These are phyloP conservation scores for Ophiorrhiza pumila DNA, from an alignment of 257 asterid genomes.

Conservation along the genomic window DNA sequence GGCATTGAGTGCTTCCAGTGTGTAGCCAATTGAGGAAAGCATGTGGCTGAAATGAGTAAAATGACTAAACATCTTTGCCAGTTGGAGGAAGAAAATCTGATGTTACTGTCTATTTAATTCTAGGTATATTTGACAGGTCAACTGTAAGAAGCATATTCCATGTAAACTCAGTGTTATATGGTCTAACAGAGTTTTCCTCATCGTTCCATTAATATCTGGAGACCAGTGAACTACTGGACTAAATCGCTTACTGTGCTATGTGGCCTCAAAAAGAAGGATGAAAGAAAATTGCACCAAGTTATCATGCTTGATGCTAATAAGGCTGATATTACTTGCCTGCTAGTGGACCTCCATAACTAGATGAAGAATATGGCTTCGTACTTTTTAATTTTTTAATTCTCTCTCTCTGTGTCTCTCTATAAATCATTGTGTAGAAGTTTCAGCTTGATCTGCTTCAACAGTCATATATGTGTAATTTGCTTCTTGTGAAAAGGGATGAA, in stretches of 20 bases:
- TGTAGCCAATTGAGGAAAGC: not conserved
- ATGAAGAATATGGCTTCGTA: not conserved
- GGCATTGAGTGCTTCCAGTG: not conserved
- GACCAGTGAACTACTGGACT: not conserved
- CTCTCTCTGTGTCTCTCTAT: no score
- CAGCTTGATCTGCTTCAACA: not conserved
- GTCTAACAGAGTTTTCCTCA: not conserved
- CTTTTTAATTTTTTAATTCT: not conserved
- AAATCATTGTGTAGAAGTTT: not conserved
- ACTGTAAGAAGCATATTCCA: not conserved
- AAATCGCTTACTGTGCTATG: not conserved
- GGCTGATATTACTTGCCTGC: not conserved
- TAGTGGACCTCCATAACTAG: not conserved
- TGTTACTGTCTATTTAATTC: not conserved
- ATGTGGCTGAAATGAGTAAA: not conserved
- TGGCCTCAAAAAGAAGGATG: not conserved
- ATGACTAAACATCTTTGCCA: not conserved
- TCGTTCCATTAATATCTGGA: not conserved
- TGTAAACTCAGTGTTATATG: not conserved
- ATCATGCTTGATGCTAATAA: not conserved
- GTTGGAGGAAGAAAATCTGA: not conserved
- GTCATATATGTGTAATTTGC: not conserved
- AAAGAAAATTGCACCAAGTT: not conserved
- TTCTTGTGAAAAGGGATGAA: slow-evolving; percentile 63
- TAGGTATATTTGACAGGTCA: not conserved